phyloP scores from a whole-genome alignment of 139 green algal genomes.

The Chlorella sp. region DNA sequence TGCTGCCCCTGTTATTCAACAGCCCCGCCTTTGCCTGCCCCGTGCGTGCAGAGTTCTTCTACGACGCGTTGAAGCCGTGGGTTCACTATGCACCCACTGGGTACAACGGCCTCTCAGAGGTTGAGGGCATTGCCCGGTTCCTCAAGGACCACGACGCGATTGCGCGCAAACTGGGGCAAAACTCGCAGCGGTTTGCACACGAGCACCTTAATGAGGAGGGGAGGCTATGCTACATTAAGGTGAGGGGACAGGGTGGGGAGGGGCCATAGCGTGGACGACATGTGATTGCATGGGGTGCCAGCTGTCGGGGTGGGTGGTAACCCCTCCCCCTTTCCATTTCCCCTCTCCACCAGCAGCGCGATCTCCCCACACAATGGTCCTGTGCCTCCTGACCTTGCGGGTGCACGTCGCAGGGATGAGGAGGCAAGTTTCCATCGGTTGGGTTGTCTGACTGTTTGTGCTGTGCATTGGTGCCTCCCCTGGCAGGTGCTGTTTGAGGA shows the following conservation, averaged over 20 bases:
- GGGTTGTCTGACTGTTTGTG: too few relatives aligned
- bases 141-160: background rate
- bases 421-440: too few relatives aligned
- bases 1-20: background rate
- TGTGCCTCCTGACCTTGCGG: background rate
- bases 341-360: background rate
- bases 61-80: background rate
- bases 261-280: background rate
- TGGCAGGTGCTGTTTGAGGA: slow-evolving; percentile 6
- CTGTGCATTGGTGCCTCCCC: too few relatives aligned
- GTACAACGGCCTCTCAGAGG: background rate
- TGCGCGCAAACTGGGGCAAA: background rate
- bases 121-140: background rate
- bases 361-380: background rate
- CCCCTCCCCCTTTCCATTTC: background rate
- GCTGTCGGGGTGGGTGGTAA: background rate
- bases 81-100: slow-evolving; percentile 1
- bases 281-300: background rate
- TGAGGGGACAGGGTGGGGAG: background rate
- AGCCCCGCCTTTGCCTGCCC: too few relatives aligned
- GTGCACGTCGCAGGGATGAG: too few relatives aligned
- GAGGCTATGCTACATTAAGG: slow-evolving; percentile 12
- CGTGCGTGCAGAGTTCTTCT: background rate
- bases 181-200: background rate
- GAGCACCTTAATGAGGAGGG: background rate